Base-by-base conservation (phyloP, 1,284 basidiomycete genomes). In the Hemileia vastatrix region DNA sequence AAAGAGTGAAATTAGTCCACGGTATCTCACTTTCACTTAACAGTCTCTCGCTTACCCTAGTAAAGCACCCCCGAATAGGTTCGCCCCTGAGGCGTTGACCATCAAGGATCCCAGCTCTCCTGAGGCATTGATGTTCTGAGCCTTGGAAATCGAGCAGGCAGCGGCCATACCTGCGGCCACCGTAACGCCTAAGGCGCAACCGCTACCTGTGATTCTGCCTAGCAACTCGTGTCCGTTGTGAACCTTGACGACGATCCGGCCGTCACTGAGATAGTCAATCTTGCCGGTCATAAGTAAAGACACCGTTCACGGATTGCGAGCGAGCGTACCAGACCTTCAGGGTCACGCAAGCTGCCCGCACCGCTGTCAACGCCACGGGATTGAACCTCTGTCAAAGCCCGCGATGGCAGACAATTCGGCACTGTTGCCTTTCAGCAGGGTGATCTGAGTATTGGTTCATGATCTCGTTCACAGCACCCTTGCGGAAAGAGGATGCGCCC, bases 361-460 rank as follows among this genome's bases (percentile, higher is more conserved):
- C n/a, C n/a, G 55, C 86, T 87, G 76, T 97, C 94, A 2, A 97
- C 93, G 1, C 94, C 93, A n/a, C n/a, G n/a, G n/a, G n/a, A n/a
- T 67, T 81, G 76, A 2, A 90, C 88, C 88, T 78, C 91, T 90
- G n/a, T 76, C 75, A 0, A 85, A 86, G 15, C 85, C 82, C 1
- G 85, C 83, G 11, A 96, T 78, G 0, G 86, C 81, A 0, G 84
- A 88, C 21, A 97, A 84, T 76, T 97, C 94, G 19, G 84, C 91
- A 0, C 90, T 87, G 72, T 97, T 97, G 4, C 93, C 94, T 77
- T 97, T 97, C 77, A 97, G 91, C n/a, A 96, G 86, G 18, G 86
- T 87, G 15, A 88, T 84, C 75, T 96, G 92, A 82, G 87, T 94
- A 51, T 81, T 78, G 66, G 87, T 36, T 23, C 49, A 57, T 24